Base-by-base conservation (phyloP, 345 rosid genomes). In the Linum tenue region DNA sequence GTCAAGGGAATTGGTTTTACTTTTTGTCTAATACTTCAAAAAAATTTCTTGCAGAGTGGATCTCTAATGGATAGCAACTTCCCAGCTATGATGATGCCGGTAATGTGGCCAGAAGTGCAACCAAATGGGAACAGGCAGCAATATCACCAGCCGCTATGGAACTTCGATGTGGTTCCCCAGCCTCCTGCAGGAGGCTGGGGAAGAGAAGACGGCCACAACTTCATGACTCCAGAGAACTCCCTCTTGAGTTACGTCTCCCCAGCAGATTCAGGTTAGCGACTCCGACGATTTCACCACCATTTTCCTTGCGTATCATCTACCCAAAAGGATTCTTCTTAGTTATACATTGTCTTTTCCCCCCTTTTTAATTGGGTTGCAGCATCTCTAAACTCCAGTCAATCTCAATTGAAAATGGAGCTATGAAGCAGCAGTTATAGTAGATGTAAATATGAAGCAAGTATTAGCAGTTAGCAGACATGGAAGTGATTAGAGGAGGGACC, bases 21-120 rank as follows among this genome's bases (percentile, higher is more conserved):
- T 10, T 64, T 48, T 10, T 64, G n/a, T 37, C 59, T 69, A 41
- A 69, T 64, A 41, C 51, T 39, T 56, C 11, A 14, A 44, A 59
- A 9, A 31, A 59, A 3, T 9, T 43, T 15, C 66, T 55, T 69
- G 73, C 78, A 95, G 97, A 75, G 68, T 56, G 92, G 83, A 73
- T 77, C 91, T 53, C 62, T 85, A 60, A 73, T 81, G 67, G 97
- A 89, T 9, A 70, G 85, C 68, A 86, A 79, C 79, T 85, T 84
- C 64, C 75, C 78, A 38, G 61, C 78, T 73, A 80, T 85, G 81
- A 68, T 71, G 57, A 73, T 81, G 86, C 96, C 92, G 72, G 66
- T 73, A n/a, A 78, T 78, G 75, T 84, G 89, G 90, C 81, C 96
- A 59, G 91, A 85, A 66, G 76, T 76, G 61, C 84, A 77, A 69